phyloP scores from a whole-genome alignment of 23 red algal genomes.

The Chondrus crispus region DNA sequence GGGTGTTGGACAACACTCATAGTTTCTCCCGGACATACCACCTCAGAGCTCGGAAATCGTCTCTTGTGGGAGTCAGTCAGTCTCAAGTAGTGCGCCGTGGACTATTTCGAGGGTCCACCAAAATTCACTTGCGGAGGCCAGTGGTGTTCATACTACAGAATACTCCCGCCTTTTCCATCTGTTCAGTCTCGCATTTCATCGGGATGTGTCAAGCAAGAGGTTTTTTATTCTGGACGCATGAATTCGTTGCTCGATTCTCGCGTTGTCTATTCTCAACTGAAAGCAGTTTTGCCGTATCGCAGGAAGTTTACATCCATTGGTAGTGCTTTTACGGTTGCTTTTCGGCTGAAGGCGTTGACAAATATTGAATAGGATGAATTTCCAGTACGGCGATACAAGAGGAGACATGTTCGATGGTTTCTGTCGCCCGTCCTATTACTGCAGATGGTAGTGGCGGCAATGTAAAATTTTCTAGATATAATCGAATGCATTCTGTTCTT shows the following conservation, averaged over 20 bases:
- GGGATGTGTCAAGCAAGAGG: slow-evolving; percentile 42
- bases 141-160: neutral
- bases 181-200: slow-evolving; percentile 38
- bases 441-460: too few species aligned
- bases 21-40: slow-evolving; percentile 33
- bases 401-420: too few species aligned
- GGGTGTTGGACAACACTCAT: slow-evolving; percentile 56
- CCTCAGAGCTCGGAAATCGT: slow-evolving; percentile 17
- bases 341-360: slow-evolving; percentile 40
- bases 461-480: too few species aligned
- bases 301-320: slow-evolving; percentile 39
- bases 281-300: slow-evolving; percentile 36
- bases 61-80: slow-evolving; percentile 41
- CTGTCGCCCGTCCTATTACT: too few species aligned
- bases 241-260: neutral
- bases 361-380: too few species aligned
- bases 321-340: slow-evolving; percentile 56
- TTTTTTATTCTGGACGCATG: too few species aligned
- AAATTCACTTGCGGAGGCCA: slow-evolving; percentile 31
- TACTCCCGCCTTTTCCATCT: neutral
- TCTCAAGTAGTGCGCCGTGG: neutral
- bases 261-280: slow-evolving; percentile 38
- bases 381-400: too few species aligned
- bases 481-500: too few species aligned
- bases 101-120: slow-evolving; percentile 10